Evolutionary conservation across 164 flowering plant genomes (phyloP).

Genomic region (Platanus orientalis): DNA sequence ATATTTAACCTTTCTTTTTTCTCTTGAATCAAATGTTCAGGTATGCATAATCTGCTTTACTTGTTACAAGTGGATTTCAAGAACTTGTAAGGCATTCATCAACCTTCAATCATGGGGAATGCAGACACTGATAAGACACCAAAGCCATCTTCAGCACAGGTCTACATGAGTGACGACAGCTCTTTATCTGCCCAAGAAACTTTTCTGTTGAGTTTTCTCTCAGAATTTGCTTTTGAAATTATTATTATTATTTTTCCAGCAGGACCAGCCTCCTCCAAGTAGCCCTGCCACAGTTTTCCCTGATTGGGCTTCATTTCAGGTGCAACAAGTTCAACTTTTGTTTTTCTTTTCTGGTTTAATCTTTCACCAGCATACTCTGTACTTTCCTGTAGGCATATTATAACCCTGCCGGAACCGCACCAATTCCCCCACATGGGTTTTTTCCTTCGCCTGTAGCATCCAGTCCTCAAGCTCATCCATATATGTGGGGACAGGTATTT

Average conservation of each 20-base stretch:
- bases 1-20: not conserved
- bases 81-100: constrained; percentile 11
- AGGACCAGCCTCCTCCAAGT: constrained; percentile 31
- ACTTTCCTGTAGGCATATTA: constrained; percentile 25
- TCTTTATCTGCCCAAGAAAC: not conserved
- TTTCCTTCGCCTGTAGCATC: constrained; percentile 26
- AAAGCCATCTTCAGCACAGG: constrained; percentile 26
- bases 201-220: constrained; percentile 2
- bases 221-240: not conserved
- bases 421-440: constrained; percentile 28
- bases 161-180: not conserved
- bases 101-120: constrained; percentile 27
- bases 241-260: constrained; percentile 4
- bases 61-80: constrained; percentile 5
- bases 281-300: constrained; percentile 22
- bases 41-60: not conserved
- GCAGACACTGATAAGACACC: constrained; percentile 28
- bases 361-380: not conserved
- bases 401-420: constrained; percentile 33
- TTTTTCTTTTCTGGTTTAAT: not conserved
- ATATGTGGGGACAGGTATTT: constrained; percentile 36
- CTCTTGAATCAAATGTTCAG: constrained; percentile 4
- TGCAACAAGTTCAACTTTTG: not conserved
- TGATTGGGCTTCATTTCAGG: constrained; percentile 35
- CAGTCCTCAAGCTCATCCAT: constrained; percentile 32